A percentile compares a stretch with the other conserved stretches of the same genome.
Conservation (phyloP, 306 rosid species). For the Arachis hypogaea region DNA sequence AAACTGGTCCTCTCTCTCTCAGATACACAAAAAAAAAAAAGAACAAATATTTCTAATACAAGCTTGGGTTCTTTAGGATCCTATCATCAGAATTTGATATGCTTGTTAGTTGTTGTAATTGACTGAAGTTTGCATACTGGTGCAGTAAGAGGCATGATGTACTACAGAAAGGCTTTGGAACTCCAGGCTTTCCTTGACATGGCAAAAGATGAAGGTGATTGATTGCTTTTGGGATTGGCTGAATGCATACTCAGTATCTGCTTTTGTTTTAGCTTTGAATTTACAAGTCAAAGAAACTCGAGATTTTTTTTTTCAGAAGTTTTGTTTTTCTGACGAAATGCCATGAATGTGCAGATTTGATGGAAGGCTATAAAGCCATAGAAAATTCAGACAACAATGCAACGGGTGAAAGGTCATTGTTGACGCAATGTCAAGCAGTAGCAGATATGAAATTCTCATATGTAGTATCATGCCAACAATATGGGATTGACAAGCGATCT, state of each 20-base stretch:
- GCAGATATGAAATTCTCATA: conserved; percentile 95
- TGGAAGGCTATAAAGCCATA: conserved; percentile 95
- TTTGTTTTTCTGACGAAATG: conserved; percentile 24
- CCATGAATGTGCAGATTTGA: conserved; percentile 65
- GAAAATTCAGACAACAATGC: conserved; percentile 81
- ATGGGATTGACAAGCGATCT: conserved; percentile 92
- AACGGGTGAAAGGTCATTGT: conserved; percentile 83
- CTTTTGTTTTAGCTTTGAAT: conserved; percentile 17
- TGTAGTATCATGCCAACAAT: conserved; percentile 96
- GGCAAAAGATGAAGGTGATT: conserved; percentile 86
- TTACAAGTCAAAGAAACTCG: conserved; percentile 8
- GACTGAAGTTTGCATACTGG: conserved; percentile 35
- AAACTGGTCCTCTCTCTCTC: conserved; percentile 61
- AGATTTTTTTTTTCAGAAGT: conserved; percentile 1
- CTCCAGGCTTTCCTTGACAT: conserved; percentile 98
- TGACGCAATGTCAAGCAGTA: conserved; percentile 94
- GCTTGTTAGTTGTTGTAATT: conserved; percentile 19
- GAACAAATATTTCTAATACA: neutral
- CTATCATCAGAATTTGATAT: neutral
- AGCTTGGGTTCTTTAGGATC: conserved; percentile 14
- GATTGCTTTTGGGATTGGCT: conserved; percentile 17
- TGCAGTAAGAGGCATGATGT: conserved; percentile 97
- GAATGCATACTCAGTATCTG: neutral
- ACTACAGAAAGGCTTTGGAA: conserved; percentile 94
- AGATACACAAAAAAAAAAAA: neutral